phyloP scores from a whole-genome alignment of 2,329 filamentous ascomycete genomes.

The Sporothrix brasiliensis region DNA sequence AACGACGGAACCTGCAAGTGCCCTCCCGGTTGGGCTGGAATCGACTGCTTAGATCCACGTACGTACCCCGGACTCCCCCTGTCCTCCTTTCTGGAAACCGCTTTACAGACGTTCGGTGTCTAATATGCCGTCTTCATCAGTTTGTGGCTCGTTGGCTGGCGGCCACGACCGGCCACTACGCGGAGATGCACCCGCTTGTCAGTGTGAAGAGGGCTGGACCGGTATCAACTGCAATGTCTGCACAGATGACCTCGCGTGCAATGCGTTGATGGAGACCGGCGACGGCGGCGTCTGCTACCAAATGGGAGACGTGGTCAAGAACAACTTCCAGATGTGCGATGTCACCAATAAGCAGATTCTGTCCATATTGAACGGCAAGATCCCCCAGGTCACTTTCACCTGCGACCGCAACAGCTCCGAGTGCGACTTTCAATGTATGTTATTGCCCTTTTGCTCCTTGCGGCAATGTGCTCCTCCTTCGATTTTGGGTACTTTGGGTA shows the following conservation, averaged over 20 bases:
- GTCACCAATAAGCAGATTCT: conserved; percentile 96
- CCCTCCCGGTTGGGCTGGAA: conserved; percentile 87
- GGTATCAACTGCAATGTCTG: conserved; percentile 99
- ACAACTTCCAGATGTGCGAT: conserved; percentile 97
- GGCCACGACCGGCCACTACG: conserved; percentile 78
- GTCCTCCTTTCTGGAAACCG: neutral
- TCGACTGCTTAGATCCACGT: conserved; percentile 86
- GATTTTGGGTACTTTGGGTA: neutral
- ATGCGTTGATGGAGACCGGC: conserved; percentile 80
- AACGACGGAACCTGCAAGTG: conserved; percentile 92
- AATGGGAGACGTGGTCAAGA: conserved; percentile 83
- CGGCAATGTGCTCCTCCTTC: neutral
- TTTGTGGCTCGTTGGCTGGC: conserved; percentile 85
- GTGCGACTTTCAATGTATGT: conserved; percentile 92
- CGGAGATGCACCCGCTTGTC: conserved; percentile 63
- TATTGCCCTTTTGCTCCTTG: neutral
- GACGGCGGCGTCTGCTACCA: conserved; percentile 89
- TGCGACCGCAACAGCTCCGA: conserved; percentile 74
- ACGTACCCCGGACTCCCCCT: conserved; percentile 39
- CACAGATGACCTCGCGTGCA: conserved; percentile 77
- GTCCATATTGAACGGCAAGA: conserved; percentile 78
- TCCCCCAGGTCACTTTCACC: conserved; percentile 91
- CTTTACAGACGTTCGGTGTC: neutral
- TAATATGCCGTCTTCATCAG: conserved; percentile 42
- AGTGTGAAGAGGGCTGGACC: conserved; percentile 90